phyloP scores from a whole-genome alignment of 371 early-diverging fungal species.

The Mucor mucedo region DNA sequence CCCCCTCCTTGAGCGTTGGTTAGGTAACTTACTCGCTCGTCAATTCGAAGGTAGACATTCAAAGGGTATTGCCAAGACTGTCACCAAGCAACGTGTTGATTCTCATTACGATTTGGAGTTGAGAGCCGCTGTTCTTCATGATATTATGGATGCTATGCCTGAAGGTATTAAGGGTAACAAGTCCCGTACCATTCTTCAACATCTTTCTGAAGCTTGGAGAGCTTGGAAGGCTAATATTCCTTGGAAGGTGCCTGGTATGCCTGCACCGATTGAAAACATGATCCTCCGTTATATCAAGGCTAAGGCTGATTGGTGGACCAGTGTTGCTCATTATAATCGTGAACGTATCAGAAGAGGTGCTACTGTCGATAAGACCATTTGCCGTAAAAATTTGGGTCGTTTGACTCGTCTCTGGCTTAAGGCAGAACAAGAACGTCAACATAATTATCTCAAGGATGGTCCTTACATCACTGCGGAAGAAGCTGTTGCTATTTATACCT shows the following conservation, averaged over 20 bases:
- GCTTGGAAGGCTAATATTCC: constrained; percentile 99
- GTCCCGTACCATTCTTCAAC: constrained; percentile 94
- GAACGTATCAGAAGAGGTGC: constrained; percentile 98
- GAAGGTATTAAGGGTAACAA: constrained; percentile 97
- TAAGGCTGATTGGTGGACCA: constrained; percentile 99
- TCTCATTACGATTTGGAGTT: constrained; percentile 97
- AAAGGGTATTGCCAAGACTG: constrained; percentile 97
- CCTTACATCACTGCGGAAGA: constrained; percentile 97
- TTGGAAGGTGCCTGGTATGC: constrained; percentile 98
- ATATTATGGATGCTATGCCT: constrained; percentile 98
- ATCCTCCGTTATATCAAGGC: constrained; percentile 97
- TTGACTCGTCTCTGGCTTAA: constrained; percentile 98
- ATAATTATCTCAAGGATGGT: constrained; percentile 98
- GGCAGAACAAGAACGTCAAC: constrained; percentile 99
- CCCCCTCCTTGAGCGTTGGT: constrained; percentile 97
- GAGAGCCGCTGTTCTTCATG: constrained; percentile 96
- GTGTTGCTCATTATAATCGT: constrained; percentile 97
- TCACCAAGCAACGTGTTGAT: constrained; percentile 99
- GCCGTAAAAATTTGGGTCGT: constrained; percentile 98
- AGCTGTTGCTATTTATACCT: constrained; percentile 96
- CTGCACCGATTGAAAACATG: constrained; percentile 98
- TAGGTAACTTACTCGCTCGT: constrained; percentile 96
- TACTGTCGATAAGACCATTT: constrained; percentile 98
- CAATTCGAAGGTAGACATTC: constrained; percentile 98
- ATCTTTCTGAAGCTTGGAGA: constrained; percentile 98